phyloP scores from a whole-genome alignment of 768 basidiomycete species.

The Hypsizygus marmoreus region DNA sequence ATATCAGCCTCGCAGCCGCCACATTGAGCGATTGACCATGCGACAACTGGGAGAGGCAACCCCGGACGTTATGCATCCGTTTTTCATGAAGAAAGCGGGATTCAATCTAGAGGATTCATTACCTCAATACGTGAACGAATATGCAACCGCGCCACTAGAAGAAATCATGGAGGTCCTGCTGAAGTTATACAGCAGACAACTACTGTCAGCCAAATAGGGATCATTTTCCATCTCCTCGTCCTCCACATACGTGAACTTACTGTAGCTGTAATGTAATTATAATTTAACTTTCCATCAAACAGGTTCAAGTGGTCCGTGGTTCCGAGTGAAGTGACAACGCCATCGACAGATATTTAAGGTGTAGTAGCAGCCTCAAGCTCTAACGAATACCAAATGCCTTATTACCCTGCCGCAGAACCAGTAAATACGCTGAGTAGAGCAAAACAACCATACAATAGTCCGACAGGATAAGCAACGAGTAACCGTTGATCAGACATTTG shows the following conservation, averaged over 20 bases:
- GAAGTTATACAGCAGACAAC: slow-evolving; percentile 75
- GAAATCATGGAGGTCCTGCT: slow-evolving; percentile 81
- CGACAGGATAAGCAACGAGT: slow-evolving; percentile 95
- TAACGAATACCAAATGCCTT: slow-evolving; percentile 10
- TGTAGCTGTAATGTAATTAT: no score
- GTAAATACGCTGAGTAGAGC: slow-evolving; percentile 92
- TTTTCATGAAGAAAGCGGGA: slow-evolving; percentile 83
- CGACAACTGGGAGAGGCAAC: slow-evolving; percentile 88
- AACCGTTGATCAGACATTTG: slow-evolving; percentile 95
- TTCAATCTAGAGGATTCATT: slow-evolving; percentile 82
- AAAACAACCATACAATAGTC: slow-evolving; percentile 91
- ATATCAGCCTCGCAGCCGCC: slow-evolving; percentile 59
- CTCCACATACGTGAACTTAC: no score
- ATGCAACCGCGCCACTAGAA: slow-evolving; percentile 80
- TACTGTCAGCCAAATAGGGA: slow-evolving; percentile 46
- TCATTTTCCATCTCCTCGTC: no score
- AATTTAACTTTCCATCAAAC: no score
- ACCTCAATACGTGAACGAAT: slow-evolving; percentile 88
- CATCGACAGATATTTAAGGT: no score
- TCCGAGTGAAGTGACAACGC: no score
- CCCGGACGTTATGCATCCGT: slow-evolving; percentile 84
- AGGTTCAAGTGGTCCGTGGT: no score
- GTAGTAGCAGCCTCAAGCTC: neutral
- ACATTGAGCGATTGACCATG: slow-evolving; percentile 81
- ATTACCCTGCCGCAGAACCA: slow-evolving; percentile 30